Conservation (phyloP, 139 green algal genomes). For the Tetradesmus lagerheimii region DNA sequence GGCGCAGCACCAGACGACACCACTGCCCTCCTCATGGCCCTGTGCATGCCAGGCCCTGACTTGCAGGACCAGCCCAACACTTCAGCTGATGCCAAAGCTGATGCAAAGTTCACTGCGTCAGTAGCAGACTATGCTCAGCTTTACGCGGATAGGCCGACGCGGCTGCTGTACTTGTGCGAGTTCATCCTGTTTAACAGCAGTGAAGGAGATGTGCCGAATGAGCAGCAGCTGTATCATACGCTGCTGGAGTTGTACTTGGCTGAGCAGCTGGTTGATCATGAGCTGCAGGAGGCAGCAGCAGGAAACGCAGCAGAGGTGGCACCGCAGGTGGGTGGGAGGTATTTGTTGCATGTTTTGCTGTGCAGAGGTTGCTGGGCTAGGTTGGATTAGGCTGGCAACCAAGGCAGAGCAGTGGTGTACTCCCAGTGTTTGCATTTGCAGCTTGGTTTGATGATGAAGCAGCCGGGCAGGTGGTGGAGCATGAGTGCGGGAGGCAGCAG, state of each 20-base stretch:
- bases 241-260: constrained; percentile 92
- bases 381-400: no score
- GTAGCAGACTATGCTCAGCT: constrained; percentile 90
- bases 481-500: no score
- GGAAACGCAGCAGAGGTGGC: constrained; percentile 23
- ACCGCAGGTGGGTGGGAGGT: not conserved
- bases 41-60: constrained; percentile 76
- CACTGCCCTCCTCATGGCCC: constrained; percentile 89
- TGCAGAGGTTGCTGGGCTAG: no score
- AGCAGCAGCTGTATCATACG: constrained; percentile 85
- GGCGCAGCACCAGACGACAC: constrained; percentile 74
- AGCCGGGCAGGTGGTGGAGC: no score
- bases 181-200: constrained; percentile 84
- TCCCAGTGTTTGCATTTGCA: no score
- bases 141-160: constrained; percentile 79
- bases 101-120: constrained; percentile 64
- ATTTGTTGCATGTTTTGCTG: no score
- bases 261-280: constrained; percentile 46
- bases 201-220: constrained; percentile 36
- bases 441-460: no score
- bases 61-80: not conserved
- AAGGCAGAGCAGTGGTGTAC: no score
- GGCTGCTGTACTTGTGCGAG: constrained; percentile 85
- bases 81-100: not conserved
- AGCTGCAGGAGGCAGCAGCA: constrained; percentile 4